Evolutionary conservation across 305 asterid genomes (phyloP).

Genomic region (Plantago lanceolata): DNA sequence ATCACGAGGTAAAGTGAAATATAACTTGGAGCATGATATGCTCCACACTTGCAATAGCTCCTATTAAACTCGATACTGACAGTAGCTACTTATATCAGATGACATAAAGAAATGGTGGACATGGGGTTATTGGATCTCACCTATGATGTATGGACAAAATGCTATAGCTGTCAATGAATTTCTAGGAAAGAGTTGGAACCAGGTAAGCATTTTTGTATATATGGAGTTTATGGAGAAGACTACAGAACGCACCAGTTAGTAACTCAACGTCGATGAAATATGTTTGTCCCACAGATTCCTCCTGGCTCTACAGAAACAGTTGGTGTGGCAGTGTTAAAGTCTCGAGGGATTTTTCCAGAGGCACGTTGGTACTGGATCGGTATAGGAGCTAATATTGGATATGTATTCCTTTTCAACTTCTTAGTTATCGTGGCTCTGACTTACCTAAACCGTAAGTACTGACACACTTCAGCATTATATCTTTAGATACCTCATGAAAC

Average conservation of each 20-base stretch:
- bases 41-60: not conserved
- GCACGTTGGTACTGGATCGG: slow-evolving; percentile 96
- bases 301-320: slow-evolving; percentile 57
- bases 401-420: slow-evolving; percentile 58
- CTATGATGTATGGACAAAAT: slow-evolving; percentile 61
- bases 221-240: slow-evolving; percentile 14
- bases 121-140: slow-evolving; percentile 65
- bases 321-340: slow-evolving; percentile 54
- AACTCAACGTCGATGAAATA: slow-evolving; percentile 7
- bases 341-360: slow-evolving; percentile 65
- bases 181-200: slow-evolving; percentile 89
- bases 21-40: slow-evolving; percentile 1
- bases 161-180: slow-evolving; percentile 72
- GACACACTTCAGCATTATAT: slow-evolving; percentile 1
- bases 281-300: slow-evolving; percentile 46
- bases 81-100: slow-evolving; percentile 34
- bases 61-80: not conserved
- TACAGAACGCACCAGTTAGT: not conserved
- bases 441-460: slow-evolving; percentile 73
- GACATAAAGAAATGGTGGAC: slow-evolving; percentile 67
- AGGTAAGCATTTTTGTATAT: slow-evolving; percentile 42
- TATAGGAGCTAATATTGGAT: slow-evolving; percentile 62
- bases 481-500: not conserved
- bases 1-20: slow-evolving; percentile 56
- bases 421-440: slow-evolving; percentile 60